These are phyloP conservation scores for Tetrapisispora iriomotensis DNA, from an alignment of 805 yeast genomes.

Conservation along the genomic window DNA sequence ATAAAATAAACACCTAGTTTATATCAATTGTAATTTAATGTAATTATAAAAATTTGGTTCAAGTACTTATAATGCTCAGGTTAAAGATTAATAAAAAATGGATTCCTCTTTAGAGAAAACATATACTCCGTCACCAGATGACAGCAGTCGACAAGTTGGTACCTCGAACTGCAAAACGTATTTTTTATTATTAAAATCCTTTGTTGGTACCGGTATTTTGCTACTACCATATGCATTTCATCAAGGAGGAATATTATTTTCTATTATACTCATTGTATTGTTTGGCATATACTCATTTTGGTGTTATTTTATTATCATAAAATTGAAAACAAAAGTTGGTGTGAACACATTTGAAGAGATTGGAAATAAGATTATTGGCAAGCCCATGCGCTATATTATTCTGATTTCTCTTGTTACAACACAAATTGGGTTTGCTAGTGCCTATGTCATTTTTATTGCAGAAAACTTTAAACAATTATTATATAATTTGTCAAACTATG, in stretches of 20 bases:
- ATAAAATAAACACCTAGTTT: no score
- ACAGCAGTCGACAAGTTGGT: not conserved
- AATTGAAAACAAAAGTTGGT: slow-evolving; percentile 45
- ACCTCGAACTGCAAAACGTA: slow-evolving; percentile 63
- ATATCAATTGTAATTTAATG: no score
- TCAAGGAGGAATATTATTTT: slow-evolving; percentile 63
- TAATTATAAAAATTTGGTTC: no score
- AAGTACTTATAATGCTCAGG: no score
- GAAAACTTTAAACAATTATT: slow-evolving; percentile 60
- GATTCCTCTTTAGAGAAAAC: not conserved
- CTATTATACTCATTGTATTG: slow-evolving; percentile 39
- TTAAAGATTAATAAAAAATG: no score
- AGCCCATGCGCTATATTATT: slow-evolving; percentile 53
- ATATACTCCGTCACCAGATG: not conserved
- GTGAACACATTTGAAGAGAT: slow-evolving; percentile 73
- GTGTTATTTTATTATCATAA: slow-evolving; percentile 61
- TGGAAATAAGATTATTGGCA: slow-evolving; percentile 54
- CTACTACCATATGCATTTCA: slow-evolving; percentile 61
- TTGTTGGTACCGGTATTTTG: slow-evolving; percentile 68
- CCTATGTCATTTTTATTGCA: slow-evolving; percentile 70
- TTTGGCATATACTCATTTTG: slow-evolving; percentile 68
- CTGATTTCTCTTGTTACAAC: slow-evolving; percentile 55
- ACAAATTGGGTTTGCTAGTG: slow-evolving; percentile 73
- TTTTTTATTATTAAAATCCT: slow-evolving; percentile 60
- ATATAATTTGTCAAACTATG: slow-evolving; percentile 35